Evolutionary conservation across 352 stramenopile species (phyloP).

Genomic region (Phytopythium montanum): DNA sequence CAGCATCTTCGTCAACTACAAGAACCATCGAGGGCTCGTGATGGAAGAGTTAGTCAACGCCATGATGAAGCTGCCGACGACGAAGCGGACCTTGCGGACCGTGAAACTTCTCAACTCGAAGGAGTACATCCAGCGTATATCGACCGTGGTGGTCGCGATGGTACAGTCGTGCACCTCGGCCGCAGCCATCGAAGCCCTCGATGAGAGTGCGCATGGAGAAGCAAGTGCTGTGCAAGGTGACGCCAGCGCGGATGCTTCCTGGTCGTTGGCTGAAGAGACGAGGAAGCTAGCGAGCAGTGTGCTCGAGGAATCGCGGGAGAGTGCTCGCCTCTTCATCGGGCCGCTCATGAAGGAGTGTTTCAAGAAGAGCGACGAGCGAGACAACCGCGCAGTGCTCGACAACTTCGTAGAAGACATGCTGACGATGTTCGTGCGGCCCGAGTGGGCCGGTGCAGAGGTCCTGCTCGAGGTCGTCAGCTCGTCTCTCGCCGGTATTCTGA

Average conservation of each 20-base stretch:
- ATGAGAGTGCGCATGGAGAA: conserved; percentile 1
- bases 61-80: conserved; percentile 73
- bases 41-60: conserved; percentile 67
- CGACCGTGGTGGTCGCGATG: conserved; percentile 58
- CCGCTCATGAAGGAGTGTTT: conserved; percentile 66
- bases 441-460: conserved; percentile 73
- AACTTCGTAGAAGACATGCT: conserved; percentile 85
- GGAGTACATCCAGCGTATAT: conserved; percentile 60
- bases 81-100: conserved; percentile 66
- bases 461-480: conserved; percentile 68
- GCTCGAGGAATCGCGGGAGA: conserved; percentile 33
- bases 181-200: conserved; percentile 8
- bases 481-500: conserved; percentile 62
- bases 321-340: conserved; percentile 38
- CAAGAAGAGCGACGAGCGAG: conserved; percentile 79
- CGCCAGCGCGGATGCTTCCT: conserved; percentile 9
- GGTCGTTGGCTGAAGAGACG: conserved; percentile 14
- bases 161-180: conserved; percentile 44
- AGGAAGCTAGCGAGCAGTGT: conserved; percentile 13
- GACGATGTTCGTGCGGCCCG: conserved; percentile 71
- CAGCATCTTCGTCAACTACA: conserved; percentile 64
- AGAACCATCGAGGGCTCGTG: conserved; percentile 49
- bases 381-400: conserved; percentile 72
- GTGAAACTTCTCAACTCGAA: conserved; percentile 59
- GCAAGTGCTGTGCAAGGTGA: not conserved